Percentiles rank a stretch among this genome's conserved stretches.
These are phyloP conservation scores for Colletotrichum sp. DNA, from an alignment of 2,329 filamentous ascomycete species.

Conservation along the genomic window DNA sequence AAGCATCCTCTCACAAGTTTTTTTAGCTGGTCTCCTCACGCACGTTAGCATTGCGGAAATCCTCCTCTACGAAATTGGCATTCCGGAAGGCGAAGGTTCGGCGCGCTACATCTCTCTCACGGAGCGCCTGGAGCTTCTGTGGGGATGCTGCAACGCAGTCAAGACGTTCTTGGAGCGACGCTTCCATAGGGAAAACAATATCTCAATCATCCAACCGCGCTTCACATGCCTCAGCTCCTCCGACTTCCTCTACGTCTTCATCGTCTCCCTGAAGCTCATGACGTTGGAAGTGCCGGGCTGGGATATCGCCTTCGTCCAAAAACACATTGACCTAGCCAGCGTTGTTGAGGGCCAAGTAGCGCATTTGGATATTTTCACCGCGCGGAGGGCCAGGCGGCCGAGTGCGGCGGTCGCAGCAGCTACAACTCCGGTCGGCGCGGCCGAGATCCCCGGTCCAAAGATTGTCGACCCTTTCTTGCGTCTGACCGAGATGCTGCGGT, in stretches of 20 bases:
- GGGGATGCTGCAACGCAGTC: constrained; percentile 45
- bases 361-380: constrained; percentile 32
- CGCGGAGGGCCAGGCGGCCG: constrained; percentile 21
- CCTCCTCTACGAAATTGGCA: constrained; percentile 50
- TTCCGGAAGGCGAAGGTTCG: constrained; percentile 41
- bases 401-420: neutral
- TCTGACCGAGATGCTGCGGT: constrained; percentile 21
- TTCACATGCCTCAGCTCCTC: constrained; percentile 50
- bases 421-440: neutral
- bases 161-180: constrained; percentile 43
- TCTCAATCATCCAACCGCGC: constrained; percentile 35
- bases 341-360: constrained; percentile 33
- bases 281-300: constrained; percentile 50
- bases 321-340: constrained; percentile 38
- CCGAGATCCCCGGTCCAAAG: neutral
- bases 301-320: constrained; percentile 41
- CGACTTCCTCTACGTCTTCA: constrained; percentile 51
- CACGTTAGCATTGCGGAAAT: constrained; percentile 51
- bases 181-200: constrained; percentile 25
- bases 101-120: constrained; percentile 34
- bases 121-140: constrained; percentile 51
- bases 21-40: constrained; percentile 40
- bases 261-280: constrained; percentile 52
- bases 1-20: neutral
- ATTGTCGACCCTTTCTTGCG: constrained; percentile 20